Evolutionary conservation across 192 early-diverging fungal species (phyloP), one percentile per base, ranked within the genome.

Genomic region (Fimicolochytrium jonesii): DNA sequence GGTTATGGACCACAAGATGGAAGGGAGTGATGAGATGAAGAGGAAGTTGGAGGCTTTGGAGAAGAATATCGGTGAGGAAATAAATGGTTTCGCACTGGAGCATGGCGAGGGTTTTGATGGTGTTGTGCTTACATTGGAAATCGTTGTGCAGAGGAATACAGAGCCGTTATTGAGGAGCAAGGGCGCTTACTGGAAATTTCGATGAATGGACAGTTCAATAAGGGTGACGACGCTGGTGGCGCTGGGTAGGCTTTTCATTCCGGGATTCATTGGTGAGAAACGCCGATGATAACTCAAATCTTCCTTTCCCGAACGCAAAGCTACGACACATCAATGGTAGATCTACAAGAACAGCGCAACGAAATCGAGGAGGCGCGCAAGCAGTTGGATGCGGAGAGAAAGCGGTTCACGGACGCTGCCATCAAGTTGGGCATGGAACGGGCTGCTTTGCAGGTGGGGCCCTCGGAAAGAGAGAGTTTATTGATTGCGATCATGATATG

Each of bases 371-470:
- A 75, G 17, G 67, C 86, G 53, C 64, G 73, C n/a, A 45, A 53
- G 35, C 68, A 87, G 64, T 74, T 88, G 22, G 78, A 85, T 42
- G 72, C 75, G 31, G 86, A 92, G 58, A 85, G 85, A 11, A 42
- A 66, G 23, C 77, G 76, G 57, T 84, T 92, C 44, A 86, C 88
- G 0, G 82, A 87, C 35, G 85, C 86, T 4, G 88, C 87, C 13
- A 79, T 90, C 17, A 67, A 82, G 62, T 67, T 92, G 1, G 90
- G 86, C 20, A 60, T 83, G 18, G 87, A 92, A 53, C 77, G 90
- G 44, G 66, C 66, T 7, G 73, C 60, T 3, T 49, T 79, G 28
- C 68, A 73, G 58, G 70, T 75, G 20, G 23, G 42, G n/a, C n/a
- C n/a, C n/a, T n/a, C n/a, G n/a, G 9, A 41, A 41, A n/a, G n/a